A percentile compares a stretch with the other conserved stretches of the same genome.
phyloP scores from a whole-genome alignment of 345 rosid genomes.

The Eucalyptus erythrocorys region DNA sequence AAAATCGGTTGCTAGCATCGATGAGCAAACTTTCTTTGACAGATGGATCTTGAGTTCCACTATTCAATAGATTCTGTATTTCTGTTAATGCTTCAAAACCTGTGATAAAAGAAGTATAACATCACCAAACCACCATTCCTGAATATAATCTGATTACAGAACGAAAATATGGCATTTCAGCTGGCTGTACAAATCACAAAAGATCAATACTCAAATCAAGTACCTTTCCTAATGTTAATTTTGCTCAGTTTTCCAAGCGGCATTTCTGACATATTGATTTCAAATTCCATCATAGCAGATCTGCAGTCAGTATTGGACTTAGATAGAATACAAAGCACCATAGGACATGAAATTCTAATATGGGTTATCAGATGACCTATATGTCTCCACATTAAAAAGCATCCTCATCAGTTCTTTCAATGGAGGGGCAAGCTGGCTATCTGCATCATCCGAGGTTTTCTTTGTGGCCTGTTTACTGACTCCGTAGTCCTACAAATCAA shows the following conservation, averaged over 20 bases:
- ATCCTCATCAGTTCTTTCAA: conserved; percentile 72
- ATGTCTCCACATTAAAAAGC: conserved; percentile 90
- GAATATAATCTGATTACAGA: neutral
- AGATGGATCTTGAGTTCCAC: conserved; percentile 25
- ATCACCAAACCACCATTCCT: neutral
- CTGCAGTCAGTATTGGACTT: conserved; percentile 24
- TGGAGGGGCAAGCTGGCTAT: conserved; percentile 60
- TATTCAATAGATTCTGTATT: conserved; percentile 65
- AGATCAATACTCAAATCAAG: neutral
- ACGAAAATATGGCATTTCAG: neutral
- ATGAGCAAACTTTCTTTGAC: conserved; percentile 65
- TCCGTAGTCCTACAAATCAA: conserved; percentile 69
- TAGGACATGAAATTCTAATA: neutral
- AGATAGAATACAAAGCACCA: neutral
- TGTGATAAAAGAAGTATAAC: conserved; percentile 5
- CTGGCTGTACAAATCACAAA: neutral
- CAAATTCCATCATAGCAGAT: conserved; percentile 97
- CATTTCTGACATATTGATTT: conserved; percentile 97
- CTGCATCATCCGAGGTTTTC: conserved; percentile 22
- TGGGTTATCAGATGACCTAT: conserved; percentile 29
- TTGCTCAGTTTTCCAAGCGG: conserved; percentile 97
- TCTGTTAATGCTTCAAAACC: conserved; percentile 93
- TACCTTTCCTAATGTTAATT: conserved; percentile 82
- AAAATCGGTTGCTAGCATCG: conserved; percentile 95
- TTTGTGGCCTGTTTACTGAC: conserved; percentile 50